Base-by-base conservation (phyloP, 768 basidiomycete genomes). In the Coprinellus aureogranulatus region DNA sequence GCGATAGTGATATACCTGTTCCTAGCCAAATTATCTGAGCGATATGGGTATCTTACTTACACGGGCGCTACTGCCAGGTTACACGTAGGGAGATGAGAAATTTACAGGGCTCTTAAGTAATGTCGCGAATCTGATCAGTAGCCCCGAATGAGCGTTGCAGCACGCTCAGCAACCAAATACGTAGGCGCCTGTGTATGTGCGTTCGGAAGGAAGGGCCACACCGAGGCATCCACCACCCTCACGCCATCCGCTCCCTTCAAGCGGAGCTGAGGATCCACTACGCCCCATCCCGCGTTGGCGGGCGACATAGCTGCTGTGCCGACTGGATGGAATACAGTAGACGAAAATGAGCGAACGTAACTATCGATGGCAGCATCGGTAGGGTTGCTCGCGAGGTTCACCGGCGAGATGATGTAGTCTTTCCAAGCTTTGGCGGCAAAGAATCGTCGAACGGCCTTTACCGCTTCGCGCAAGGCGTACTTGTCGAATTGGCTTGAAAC, bases 161-260 rank as follows among this genome's bases (percentile, higher is more conserved):
- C 75, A 1, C 73, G 60, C 58, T 76, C 75, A 3, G 73, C 73
- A 44, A 74, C 55, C 40, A 72, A 60, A 60, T 74, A 74, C 3
- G 69, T 66, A 9, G 74, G 65, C 1, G 62, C 72, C 62, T 75
- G 73, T 2, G 74, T 68, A 56, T 74, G 71, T 22, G 61, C 69
- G 50, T 64, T 69, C 0, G 71, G 69, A 6, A 71, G 61, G 54
- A 69, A 67, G 12, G 71, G 70, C 51, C 59, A 54, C 56, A 63
- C 66, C 20, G 70, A 72, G 3, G 65, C 68, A 62, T 75, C 72
- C 18, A 75, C 69, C 14, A 75, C 55, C 16, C 74, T 65, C 40
- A 75, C 49, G 10, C 69, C 72, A 3, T 41, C 34, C 4, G 64
- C 62, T 1, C 67, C 65, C 58, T 74, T 71, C 16, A 75, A 65